A percentile compares a stretch with the other conserved stretches of the same genome.
Evolutionary conservation across 140 eudicot species (phyloP).

Genomic region (Bidens hawaiensis): DNA sequence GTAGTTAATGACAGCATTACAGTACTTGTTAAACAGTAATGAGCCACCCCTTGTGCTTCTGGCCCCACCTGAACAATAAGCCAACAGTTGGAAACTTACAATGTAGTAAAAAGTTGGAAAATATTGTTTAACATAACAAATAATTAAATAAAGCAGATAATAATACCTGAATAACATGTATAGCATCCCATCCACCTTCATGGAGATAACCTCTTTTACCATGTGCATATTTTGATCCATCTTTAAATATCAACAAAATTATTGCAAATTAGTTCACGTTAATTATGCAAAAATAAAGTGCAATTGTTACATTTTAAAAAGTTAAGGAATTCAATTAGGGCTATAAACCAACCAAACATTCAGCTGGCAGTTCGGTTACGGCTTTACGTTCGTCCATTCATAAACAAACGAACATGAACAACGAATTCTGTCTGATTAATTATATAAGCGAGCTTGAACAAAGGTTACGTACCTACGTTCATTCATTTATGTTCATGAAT

Average conservation of each 20-base stretch:
- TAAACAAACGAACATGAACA: too few relatives aligned
- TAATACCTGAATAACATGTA: constrained; percentile 90
- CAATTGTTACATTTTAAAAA: too few relatives aligned
- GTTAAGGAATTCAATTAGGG: too few relatives aligned
- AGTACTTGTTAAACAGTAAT: constrained; percentile 89
- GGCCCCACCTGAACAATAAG: constrained; percentile 66
- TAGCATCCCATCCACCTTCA: constrained; percentile 99
- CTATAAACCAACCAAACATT: too few relatives aligned
- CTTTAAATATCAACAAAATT: constrained; percentile 32
- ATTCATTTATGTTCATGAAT: too few relatives aligned
- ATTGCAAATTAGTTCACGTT: constrained; percentile 13
- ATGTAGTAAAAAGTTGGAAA: neutral
- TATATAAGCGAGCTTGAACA: too few relatives aligned
- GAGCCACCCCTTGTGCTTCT: constrained; percentile 68
- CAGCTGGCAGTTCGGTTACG: too few relatives aligned
- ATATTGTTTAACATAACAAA: neutral
- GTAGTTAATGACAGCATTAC: constrained; percentile 94
- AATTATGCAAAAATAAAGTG: too few relatives aligned
- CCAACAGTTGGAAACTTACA: constrained; percentile 4
- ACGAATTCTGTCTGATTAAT: too few relatives aligned
- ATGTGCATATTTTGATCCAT: constrained; percentile 84
- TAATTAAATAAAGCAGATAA: constrained; percentile 2
- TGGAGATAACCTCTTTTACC: constrained; percentile 91
- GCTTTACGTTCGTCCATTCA: too few relatives aligned
- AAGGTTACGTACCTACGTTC: too few relatives aligned